Evolutionary conservation across 2,329 filamentous ascomycete species (phyloP), one percentile per base, ranked within the genome.

Genomic region (Ophiobolus disseminans): DNA sequence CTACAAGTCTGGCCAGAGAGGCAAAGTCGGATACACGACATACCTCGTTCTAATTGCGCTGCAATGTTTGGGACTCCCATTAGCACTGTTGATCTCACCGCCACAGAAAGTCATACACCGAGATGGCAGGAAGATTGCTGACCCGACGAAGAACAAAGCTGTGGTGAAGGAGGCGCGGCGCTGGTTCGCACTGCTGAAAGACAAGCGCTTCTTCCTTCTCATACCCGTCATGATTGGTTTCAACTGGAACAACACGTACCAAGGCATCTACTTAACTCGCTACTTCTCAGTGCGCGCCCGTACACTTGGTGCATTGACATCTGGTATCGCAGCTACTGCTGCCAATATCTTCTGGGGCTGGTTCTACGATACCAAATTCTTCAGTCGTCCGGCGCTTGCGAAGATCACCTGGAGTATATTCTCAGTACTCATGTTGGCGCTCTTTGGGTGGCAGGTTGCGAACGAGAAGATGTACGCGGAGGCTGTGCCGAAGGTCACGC

Each of bases 281-380:
- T 82, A 82, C 66, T 81, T 81, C 55, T 79, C 77, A 3, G 79
- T 82, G 2, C 74, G 80, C 2, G 67, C 79, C 0, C 68, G 79
- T 3, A 76, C 78, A 1, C 66, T 82, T 2, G 76, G 75, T 0
- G 74, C 78, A 0, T 55, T 82, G 32, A 73, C 72, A 0, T 78
- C 78, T 0, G 78, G 78, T 5, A 63, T 82, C 19, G 76, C 71
- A 1, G 78, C 78, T 0, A 74, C 76, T 0, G 61, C 65, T 13
- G 77, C 77, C 22, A 79, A 80, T 48, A 67, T 80, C 10, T 73
- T 79, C 40, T 80, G 76, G 77, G 78, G 78, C 1, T 80, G 76
- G 75, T 76, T 80, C 55, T 78, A 75, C 60, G 79, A 82, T 51
- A 65, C 73, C 2, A 75, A 73, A 45, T 62, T 50, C 7, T 69